Evolutionary conservation across 371 early-diverging fungal genomes (phyloP).

Genomic region (Entomophthora muscae): DNA sequence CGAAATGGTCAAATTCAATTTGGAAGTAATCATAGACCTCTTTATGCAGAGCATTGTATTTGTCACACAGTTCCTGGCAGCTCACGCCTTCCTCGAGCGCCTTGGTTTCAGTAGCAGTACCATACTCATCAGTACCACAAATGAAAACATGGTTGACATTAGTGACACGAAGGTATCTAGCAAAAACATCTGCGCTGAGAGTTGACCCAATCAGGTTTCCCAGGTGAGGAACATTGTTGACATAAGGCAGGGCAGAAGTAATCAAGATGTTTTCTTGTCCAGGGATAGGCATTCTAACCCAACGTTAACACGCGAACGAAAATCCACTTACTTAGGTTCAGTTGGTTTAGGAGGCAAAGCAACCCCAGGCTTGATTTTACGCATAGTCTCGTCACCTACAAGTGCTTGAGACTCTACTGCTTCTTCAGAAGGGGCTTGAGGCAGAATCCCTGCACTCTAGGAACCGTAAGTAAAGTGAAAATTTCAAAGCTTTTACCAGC

Average conservation of each 20-base stretch:
- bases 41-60: conserved; percentile 81
- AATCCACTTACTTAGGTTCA: conserved; percentile 7
- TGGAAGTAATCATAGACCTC: conserved; percentile 94
- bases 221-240: conserved; percentile 99
- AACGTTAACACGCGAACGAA: neutral
- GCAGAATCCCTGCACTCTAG: neutral
- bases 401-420: neutral
- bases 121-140: conserved; percentile 99
- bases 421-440: neutral
- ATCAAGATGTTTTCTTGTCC: conserved; percentile 79
- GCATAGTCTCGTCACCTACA: conserved; percentile 9
- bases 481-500: no score
- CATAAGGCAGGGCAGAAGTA: conserved; percentile 98
- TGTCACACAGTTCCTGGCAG: conserved; percentile 91
- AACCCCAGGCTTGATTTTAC: conserved; percentile 4
- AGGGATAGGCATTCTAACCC: conserved; percentile 26
- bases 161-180: conserved; percentile 82
- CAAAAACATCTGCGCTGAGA: conserved; percentile 95
- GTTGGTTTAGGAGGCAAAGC: neutral
- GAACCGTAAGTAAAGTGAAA: no score
- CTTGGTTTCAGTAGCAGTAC: conserved; percentile 99
- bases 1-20: conserved; percentile 93
- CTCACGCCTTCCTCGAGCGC: conserved; percentile 84
- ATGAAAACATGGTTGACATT: conserved; percentile 87
- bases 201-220: conserved; percentile 99